Conservation (phyloP, 345 rosid species). For the Pseudoturritis turrita region DNA sequence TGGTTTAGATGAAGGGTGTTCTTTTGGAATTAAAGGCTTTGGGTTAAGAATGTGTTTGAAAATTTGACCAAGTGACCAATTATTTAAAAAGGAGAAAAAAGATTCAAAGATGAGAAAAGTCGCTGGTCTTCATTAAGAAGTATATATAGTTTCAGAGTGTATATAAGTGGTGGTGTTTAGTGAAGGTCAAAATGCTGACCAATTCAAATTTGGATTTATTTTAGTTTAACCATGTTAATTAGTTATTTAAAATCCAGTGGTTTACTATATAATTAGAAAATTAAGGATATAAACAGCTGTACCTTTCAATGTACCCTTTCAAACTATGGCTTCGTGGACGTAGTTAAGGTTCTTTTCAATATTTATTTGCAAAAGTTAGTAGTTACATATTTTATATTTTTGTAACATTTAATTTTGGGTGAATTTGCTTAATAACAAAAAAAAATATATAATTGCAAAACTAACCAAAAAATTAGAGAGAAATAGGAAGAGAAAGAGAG, state of each 20-base stretch:
- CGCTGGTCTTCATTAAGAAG: slow-evolving; percentile 49
- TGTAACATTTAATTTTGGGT: too few relatives aligned
- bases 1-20: slow-evolving; percentile 15
- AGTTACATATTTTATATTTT: too few relatives aligned
- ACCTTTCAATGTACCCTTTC: background rate
- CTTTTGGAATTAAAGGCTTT: slow-evolving; percentile 20
- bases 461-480: too few relatives aligned
- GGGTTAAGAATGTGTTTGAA: slow-evolving; percentile 23
- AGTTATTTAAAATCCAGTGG: background rate
- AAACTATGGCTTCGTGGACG: background rate
- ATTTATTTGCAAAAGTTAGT: background rate
- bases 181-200: slow-evolving; percentile 67
- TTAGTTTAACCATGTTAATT: background rate
- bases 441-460: too few relatives aligned
- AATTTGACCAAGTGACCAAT: slow-evolving; percentile 42
- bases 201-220: slow-evolving; percentile 30
- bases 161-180: slow-evolving; percentile 10
- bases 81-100: background rate
- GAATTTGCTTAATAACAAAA: too few relatives aligned
- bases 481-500: too few relatives aligned
- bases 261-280: background rate
- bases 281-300: background rate
- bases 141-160: background rate
- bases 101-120: slow-evolving; percentile 37
- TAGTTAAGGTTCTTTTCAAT: background rate